phyloP scores from a whole-genome alignment of 2,329 filamentous ascomycete species.

The Alternaria arbusti region DNA sequence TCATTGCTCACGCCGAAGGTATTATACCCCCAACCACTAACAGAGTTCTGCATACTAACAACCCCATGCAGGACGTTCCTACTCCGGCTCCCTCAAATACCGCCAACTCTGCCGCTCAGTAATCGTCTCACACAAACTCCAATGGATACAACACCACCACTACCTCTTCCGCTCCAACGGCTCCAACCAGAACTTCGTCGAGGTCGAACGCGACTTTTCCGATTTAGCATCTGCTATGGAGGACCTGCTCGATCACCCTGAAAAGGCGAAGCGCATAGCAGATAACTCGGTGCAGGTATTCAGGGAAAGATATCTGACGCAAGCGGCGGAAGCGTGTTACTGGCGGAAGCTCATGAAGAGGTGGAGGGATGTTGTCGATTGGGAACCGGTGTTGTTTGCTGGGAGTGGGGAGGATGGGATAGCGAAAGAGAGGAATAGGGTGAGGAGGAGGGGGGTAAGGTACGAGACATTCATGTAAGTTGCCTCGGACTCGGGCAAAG shows the following conservation, averaged over 20 bases:
- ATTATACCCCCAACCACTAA: constrained; percentile 16
- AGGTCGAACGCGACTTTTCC: constrained; percentile 45
- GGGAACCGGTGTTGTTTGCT: constrained; percentile 35
- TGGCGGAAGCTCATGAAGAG: constrained; percentile 33
- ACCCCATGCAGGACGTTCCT: constrained; percentile 42
- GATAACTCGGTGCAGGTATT: constrained; percentile 40
- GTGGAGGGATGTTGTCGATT: constrained; percentile 34
- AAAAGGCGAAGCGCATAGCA: constrained; percentile 43
- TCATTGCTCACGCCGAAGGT: constrained; percentile 61
- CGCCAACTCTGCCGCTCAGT: constrained; percentile 57
- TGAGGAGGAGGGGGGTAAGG: constrained; percentile 36
- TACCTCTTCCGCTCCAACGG: constrained; percentile 39
- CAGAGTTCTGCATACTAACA: constrained; percentile 15
- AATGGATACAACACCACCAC: constrained; percentile 46
- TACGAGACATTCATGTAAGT: constrained; percentile 44
- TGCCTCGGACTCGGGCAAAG: neutral
- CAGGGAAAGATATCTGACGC: constrained; percentile 41
- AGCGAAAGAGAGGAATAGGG: constrained; percentile 14
- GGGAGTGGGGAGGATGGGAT: constrained; percentile 24
- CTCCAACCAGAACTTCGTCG: constrained; percentile 42
- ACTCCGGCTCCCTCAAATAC: constrained; percentile 62
- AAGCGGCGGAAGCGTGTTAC: constrained; percentile 43
- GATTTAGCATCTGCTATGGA: constrained; percentile 38
- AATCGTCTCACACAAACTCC: constrained; percentile 42
- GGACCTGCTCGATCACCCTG: constrained; percentile 39